phyloP scores from a whole-genome alignment of 805 yeast species.

The Ogataea philodendri region DNA sequence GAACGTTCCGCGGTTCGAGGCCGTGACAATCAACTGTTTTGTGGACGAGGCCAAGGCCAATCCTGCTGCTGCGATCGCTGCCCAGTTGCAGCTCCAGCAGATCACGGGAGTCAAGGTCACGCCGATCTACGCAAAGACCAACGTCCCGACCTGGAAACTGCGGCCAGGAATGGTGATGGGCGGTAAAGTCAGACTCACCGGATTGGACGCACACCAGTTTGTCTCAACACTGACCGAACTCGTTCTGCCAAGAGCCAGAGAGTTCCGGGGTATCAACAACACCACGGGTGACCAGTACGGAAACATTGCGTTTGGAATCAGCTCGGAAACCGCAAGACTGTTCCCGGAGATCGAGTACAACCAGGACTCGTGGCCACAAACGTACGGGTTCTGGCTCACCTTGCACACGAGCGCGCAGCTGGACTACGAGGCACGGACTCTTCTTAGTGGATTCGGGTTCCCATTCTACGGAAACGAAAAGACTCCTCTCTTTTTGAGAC shows the following conservation, averaged over 20 bases:
- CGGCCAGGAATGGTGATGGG: constrained; percentile 91
- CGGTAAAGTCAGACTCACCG: constrained; percentile 73
- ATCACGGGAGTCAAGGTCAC: constrained; percentile 88
- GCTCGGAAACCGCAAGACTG: constrained; percentile 67
- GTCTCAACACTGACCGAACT: constrained; percentile 82
- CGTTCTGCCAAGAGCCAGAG: constrained; percentile 90
- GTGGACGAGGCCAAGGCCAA: constrained; percentile 69
- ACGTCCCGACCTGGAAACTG: constrained; percentile 81
- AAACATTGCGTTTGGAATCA: constrained; percentile 79
- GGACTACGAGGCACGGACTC: constrained; percentile 83
- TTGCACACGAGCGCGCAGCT: constrained; percentile 87
- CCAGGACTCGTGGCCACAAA: constrained; percentile 84
- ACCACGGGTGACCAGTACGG: constrained; percentile 83
- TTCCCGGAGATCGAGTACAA: constrained; percentile 94
- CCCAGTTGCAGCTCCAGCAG: constrained; percentile 80
- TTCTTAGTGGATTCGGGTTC: constrained; percentile 77
- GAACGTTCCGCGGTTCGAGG: constrained; percentile 69
- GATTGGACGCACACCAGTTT: constrained; percentile 83
- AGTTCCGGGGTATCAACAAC: constrained; percentile 74
- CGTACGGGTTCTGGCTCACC: constrained; percentile 83
- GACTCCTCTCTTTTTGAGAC: constrained; percentile 31
- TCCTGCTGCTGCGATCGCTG: constrained; percentile 70
- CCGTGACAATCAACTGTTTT: constrained; percentile 73
- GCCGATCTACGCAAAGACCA: constrained; percentile 69
- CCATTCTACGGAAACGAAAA: constrained; percentile 65